Percentiles rank a stretch among this genome's conserved stretches.
Conservation (phyloP, 345 rosid genomes). For the Iberis pinnata region DNA sequence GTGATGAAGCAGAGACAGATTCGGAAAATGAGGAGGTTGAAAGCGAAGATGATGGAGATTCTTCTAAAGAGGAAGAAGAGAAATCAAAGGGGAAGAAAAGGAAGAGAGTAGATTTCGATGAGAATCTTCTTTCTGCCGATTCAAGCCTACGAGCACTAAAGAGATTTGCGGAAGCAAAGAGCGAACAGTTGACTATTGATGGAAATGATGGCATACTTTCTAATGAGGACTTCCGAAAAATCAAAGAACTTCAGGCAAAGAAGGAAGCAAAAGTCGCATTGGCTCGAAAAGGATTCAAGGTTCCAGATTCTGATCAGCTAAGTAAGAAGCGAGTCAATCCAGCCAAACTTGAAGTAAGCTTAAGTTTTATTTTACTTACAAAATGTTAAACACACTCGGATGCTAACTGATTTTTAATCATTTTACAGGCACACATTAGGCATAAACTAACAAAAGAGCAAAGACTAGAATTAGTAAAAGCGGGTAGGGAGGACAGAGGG, state of each 20-base stretch:
- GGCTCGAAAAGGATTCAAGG: slow-evolving; percentile 72
- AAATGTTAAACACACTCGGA: neutral
- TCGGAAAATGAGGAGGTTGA: slow-evolving; percentile 28
- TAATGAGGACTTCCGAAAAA: slow-evolving; percentile 79
- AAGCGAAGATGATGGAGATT: slow-evolving; percentile 32
- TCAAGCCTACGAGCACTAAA: slow-evolving; percentile 86
- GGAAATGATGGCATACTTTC: slow-evolving; percentile 72
- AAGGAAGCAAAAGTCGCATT: slow-evolving; percentile 56
- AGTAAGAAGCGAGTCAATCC: slow-evolving; percentile 81
- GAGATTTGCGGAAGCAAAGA: slow-evolving; percentile 60
- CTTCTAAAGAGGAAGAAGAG: slow-evolving; percentile 17
- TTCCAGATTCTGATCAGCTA: slow-evolving; percentile 68
- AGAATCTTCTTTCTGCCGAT: slow-evolving; percentile 57
- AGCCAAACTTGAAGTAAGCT: slow-evolving; percentile 74
- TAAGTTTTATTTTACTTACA: slow-evolving; percentile 8
- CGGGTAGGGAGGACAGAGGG: slow-evolving; percentile 82
- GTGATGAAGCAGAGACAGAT: slow-evolving; percentile 33
- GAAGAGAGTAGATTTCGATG: slow-evolving; percentile 64
- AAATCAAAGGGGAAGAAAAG: slow-evolving; percentile 49
- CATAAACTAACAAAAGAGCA: slow-evolving; percentile 73
- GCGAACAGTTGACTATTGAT: slow-evolving; percentile 30
- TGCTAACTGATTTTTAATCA: neutral
- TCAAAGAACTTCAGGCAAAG: slow-evolving; percentile 82
- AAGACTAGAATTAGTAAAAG: slow-evolving; percentile 65
- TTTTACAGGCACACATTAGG: slow-evolving; percentile 66